Evolutionary conservation across 2,329 filamentous ascomycete genomes (phyloP).

Genomic region (Leptographium radiaticola): DNA sequence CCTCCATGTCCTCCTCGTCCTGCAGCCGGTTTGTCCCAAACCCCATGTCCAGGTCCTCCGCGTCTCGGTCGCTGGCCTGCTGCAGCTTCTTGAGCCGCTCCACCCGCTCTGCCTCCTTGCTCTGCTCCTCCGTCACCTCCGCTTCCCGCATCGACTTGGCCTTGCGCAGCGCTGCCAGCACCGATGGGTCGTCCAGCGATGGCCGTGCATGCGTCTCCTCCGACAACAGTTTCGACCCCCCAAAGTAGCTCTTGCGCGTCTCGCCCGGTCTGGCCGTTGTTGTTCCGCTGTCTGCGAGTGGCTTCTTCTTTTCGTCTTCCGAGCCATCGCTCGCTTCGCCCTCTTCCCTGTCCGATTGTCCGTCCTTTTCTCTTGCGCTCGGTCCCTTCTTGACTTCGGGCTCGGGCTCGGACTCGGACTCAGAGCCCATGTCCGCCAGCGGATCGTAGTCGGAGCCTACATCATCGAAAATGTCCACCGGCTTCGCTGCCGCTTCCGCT

Average conservation of each 20-base stretch:
- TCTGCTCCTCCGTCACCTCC: conserved; percentile 25
- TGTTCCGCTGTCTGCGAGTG: not conserved
- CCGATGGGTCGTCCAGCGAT: conserved; percentile 59
- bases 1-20: conserved; percentile 74
- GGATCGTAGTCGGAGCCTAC: conserved; percentile 56
- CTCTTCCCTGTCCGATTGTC: conserved; percentile 1
- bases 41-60: conserved; percentile 86
- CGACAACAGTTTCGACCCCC: conserved; percentile 43
- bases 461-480: conserved; percentile 53
- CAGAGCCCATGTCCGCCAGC: conserved; percentile 41
- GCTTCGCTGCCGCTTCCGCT: conserved; percentile 37
- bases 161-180: conserved; percentile 75
- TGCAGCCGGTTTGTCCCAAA: conserved; percentile 81
- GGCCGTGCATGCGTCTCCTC: conserved; percentile 36
- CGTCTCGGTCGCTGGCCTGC: conserved; percentile 60
- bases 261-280: conserved; percentile 28
- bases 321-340: conserved; percentile 7
- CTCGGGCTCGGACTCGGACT: conserved; percentile 19
- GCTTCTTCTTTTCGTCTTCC: not conserved
- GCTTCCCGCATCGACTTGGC: conserved; percentile 52
- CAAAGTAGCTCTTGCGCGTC: conserved; percentile 47
- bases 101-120: conserved; percentile 38
- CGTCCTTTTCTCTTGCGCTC: conserved; percentile 9
- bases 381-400: not conserved
- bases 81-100: conserved; percentile 65